Percentiles rank a stretch among this genome's conserved stretches.
phyloP scores from a whole-genome alignment of 768 basidiomycete genomes.

The Lanmaoa rubissima region DNA sequence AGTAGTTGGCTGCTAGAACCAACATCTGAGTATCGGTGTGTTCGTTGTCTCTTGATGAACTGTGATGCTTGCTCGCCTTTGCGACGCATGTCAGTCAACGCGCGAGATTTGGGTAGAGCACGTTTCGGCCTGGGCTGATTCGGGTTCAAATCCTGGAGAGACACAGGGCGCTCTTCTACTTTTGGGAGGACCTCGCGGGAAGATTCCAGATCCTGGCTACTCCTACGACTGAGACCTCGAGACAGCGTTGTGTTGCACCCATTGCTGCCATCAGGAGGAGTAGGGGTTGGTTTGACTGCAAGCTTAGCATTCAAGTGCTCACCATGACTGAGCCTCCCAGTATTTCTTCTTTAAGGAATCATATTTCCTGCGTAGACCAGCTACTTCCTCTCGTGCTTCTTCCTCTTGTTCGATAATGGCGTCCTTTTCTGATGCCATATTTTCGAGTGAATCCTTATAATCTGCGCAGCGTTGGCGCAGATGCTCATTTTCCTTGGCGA shows the following conservation, averaged over 20 bases:
- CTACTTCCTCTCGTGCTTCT: slow-evolving; percentile 38
- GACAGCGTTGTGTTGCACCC: not conserved
- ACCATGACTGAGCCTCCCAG: slow-evolving; percentile 15
- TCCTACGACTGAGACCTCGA: slow-evolving; percentile 4
- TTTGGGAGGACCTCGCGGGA: slow-evolving; percentile 18
- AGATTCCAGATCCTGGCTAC: slow-evolving; percentile 11
- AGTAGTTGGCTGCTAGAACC: slow-evolving; percentile 8
- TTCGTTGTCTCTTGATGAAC: slow-evolving; percentile 27
- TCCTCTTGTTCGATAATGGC: slow-evolving; percentile 30
- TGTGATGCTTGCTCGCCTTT: slow-evolving; percentile 6
- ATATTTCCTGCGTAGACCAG: slow-evolving; percentile 38
- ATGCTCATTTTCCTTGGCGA: slow-evolving; percentile 41
- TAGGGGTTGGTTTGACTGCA: not conserved
- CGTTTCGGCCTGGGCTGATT: slow-evolving; percentile 25
- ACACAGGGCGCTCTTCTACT: slow-evolving; percentile 19
- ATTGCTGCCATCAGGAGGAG: slow-evolving; percentile 4
- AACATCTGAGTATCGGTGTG: slow-evolving; percentile 17
- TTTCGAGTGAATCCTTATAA: slow-evolving; percentile 35
- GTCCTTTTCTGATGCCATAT: slow-evolving; percentile 33
- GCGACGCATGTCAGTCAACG: slow-evolving; percentile 1
- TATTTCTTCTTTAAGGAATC: slow-evolving; percentile 29
- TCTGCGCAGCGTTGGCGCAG: slow-evolving; percentile 45
- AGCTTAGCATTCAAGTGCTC: not conserved
- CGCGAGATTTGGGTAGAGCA: slow-evolving; percentile 25
- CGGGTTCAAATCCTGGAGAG: slow-evolving; percentile 11